Evolutionary conservation across 345 rosid genomes (phyloP), one percentile per base, ranked within the genome.

Genomic region (Raphanus sativus): DNA sequence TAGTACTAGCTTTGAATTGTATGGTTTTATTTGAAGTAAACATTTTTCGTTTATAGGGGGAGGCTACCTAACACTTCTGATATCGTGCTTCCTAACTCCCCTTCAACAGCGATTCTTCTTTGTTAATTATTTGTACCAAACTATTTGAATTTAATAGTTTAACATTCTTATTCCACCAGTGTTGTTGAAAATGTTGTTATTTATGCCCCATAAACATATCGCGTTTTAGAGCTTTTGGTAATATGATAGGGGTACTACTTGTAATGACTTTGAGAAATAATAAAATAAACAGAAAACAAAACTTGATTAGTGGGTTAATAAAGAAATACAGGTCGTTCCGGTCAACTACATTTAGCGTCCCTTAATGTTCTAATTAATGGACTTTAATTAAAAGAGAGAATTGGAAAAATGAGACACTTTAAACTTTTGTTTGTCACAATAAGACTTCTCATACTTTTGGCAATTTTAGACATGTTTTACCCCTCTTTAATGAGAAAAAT

Each of bases 21-120:
- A 58, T 29, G 16, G n/a, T 75, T 58, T 48, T 69, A 26, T 45
- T 25, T 12, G 45, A 26, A 15, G 34, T 26, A 74, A 59, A 66
- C 2, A 11, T 21, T 55, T 1, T 24, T 61, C 17, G 28, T 34
- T 15, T 3, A 1, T 48, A 42, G 62, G 62, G 77, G 77, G 64
- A 72, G 69, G 77, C 74, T 67, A 78, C 77, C 81, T 73, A 78
- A 78, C 81, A 67, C 65, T 73, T 10, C 59, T 61, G n/a, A 61
- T 67, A 73, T 78, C 77, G 81, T 67, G 77, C 36, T 78, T 78
- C 81, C 69, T 78, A 78, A 61, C 81, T 67, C 58, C 74, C 77
- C 65, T 61, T 61, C 77, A 66, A 78, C 54, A 48, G 24, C 24
- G 67, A 77, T 67, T 77, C 45, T 5, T 59, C 70, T 61, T 77